phyloP scores from a whole-genome alignment of 306 rosid genomes.

The Boehmeria nivea region DNA sequence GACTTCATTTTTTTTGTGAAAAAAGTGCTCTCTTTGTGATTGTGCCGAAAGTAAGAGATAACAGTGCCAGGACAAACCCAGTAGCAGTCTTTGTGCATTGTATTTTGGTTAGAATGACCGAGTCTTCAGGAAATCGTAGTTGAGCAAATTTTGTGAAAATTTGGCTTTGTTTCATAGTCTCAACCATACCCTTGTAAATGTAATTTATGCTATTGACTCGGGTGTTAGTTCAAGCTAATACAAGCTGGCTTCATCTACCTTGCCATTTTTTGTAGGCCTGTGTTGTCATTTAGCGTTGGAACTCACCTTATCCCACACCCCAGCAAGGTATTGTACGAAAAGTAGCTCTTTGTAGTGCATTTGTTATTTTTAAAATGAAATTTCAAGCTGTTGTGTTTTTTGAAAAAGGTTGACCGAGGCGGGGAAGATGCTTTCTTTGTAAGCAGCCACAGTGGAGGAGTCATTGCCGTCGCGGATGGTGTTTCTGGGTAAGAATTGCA shows the following conservation, averaged over 20 bases:
- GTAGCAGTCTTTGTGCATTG: too few species aligned
- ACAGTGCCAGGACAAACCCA: not conserved
- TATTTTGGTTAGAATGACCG: too few species aligned
- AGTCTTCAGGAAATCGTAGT: too few species aligned
- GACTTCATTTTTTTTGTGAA: not conserved
- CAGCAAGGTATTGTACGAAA: conserved; percentile 45
- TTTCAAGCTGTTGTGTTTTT: conserved; percentile 21
- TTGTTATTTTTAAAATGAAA: not conserved
- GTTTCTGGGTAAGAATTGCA: conserved; percentile 69
- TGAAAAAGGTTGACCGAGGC: conserved; percentile 62
- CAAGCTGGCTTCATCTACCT: conserved; percentile 16
- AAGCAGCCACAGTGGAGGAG: conserved; percentile 66
- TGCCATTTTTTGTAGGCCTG: conserved; percentile 46
- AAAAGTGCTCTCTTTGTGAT: not conserved
- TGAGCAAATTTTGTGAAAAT: too few species aligned
- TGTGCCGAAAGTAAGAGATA: not conserved
- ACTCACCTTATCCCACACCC: conserved; percentile 86
- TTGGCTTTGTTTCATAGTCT: too few species aligned
- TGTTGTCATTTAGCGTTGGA: conserved; percentile 64
- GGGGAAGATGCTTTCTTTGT: conserved; percentile 95
- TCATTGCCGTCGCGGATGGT: conserved; percentile 91
- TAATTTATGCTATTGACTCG: too few species aligned
- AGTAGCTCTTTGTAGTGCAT: not conserved
- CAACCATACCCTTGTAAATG: too few species aligned
- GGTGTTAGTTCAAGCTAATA: too few species aligned